These are phyloP conservation scores for Coemansia biformis DNA, from an alignment of 192 early-diverging fungal species.

Conservation along the genomic window DNA sequence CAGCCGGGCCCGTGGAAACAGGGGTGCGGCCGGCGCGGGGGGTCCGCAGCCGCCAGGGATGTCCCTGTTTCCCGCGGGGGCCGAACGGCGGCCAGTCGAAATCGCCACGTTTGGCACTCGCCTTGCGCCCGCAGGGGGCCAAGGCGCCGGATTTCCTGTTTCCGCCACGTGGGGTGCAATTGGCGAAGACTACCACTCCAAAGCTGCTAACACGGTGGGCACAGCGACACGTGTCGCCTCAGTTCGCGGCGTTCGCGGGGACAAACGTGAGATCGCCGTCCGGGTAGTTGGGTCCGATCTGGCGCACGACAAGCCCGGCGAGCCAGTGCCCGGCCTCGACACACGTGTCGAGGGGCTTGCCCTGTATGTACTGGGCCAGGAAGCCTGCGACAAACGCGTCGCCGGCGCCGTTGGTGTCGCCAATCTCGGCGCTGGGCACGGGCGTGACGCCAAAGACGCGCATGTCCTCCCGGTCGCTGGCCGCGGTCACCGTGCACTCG, in stretches of 20 bases:
- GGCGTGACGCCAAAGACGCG: conserved; percentile 60
- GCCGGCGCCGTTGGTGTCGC: conserved; percentile 97
- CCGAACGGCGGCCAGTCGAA: too few species aligned
- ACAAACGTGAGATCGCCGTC: conserved; percentile 45
- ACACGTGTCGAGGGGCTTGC: conserved; percentile 56
- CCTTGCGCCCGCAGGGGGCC: too few species aligned
- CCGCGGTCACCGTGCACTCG: conserved; percentile 51
- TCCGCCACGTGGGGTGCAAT: too few species aligned
- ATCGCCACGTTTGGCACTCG: too few species aligned
- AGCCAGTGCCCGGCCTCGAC: conserved; percentile 89
- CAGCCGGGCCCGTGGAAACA: too few species aligned
- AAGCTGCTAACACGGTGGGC: too few species aligned
- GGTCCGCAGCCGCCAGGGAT: too few species aligned
- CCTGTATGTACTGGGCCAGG: conserved; percentile 76
- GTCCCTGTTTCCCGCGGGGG: too few species aligned
- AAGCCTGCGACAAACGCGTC: conserved; percentile 97
- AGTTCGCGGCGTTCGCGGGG: not conserved
- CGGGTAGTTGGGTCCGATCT: conserved; percentile 71
- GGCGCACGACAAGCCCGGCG: conserved; percentile 80
- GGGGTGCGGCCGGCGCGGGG: too few species aligned
- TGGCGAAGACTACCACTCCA: too few species aligned
- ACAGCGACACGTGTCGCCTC: too few species aligned
- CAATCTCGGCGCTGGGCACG: conserved; percentile 64
- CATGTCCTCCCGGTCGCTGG: conserved; percentile 57
- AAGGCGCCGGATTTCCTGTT: too few species aligned